Evolutionary conservation across 768 basidiomycete species (phyloP), one percentile per base, ranked within the genome.

Genomic region (Mycena galopus): DNA sequence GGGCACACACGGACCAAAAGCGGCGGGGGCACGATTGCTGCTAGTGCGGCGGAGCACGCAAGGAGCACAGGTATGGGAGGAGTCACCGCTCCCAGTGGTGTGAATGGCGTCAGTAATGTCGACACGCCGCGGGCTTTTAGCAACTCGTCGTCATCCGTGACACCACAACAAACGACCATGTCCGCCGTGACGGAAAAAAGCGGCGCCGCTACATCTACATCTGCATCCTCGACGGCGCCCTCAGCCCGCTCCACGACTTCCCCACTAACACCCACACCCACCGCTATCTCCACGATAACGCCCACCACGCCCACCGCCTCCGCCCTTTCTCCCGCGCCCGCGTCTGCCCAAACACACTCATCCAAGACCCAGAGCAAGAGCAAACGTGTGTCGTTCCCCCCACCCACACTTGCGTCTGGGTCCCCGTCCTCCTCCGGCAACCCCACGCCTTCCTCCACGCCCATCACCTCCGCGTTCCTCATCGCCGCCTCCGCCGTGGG

Each of bases 321-420:
- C 37, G 37, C 51, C 1, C 39, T 59, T 19, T 5, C 62, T 14
- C 8, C 67, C 8, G 21, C 72, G 3, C 16, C 58, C 27, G 58
- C 60, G 1, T 11, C 35, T 11, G 35, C 35, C 4, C n/a, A n/a
- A n/a, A n/a, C n/a, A n/a, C n/a, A n/a, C n/a, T n/a, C n/a, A n/a
- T n/a, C n/a, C n/a, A n/a, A n/a, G n/a, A 37, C 35, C 11, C 35
- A 9, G 11, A 37, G 35, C 35, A 14, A 9, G 11, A 37, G 16
- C 11, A 75, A 75, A 44, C 70, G 74, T 60, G 70, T 72, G 5
- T 75, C 71, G 11, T 72, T 72, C 56, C 66, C 70, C 29, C 70
- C 65, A 2, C 42, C 69, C 27, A 4, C 44, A 27, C 4, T 17
- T 10, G 37, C 37, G 35, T 19, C 35, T 3, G 27, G 23, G 44